These are phyloP conservation scores for Melaleuca alternifolia DNA, from an alignment of 345 rosid species.

Conservation along the genomic window DNA sequence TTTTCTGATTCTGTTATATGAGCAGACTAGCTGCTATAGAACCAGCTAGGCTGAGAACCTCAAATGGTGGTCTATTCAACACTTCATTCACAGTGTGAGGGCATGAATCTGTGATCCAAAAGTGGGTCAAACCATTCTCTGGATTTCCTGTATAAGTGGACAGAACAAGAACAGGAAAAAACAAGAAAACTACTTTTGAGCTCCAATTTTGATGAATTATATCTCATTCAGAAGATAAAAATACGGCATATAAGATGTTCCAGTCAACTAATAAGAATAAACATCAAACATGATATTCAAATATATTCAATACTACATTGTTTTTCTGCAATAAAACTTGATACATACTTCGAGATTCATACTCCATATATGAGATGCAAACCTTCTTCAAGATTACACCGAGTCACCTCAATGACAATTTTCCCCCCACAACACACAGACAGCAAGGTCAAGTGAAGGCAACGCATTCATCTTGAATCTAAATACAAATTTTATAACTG, in stretches of 20 bases:
- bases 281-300: background rate
- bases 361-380: background rate
- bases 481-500: background rate
- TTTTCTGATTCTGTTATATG: conserved; percentile 10
- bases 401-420: background rate
- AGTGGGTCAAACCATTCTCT: conserved; percentile 58
- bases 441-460: background rate
- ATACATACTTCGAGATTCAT: background rate
- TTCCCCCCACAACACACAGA: background rate
- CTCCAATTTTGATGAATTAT: background rate
- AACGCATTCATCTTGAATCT: background rate
- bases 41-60: conserved; percentile 84
- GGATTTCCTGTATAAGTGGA: conserved; percentile 42
- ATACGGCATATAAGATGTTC: background rate
- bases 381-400: background rate
- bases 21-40: conserved; percentile 85
- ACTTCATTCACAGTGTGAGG: conserved; percentile 72
- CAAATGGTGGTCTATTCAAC: conserved; percentile 59
- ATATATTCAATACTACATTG: background rate
- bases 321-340: background rate
- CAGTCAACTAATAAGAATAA: background rate
- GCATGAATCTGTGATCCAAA: conserved; percentile 98
- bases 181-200: background rate
- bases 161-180: background rate
- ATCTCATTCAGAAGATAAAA: background rate